Conservation (phyloP, 2,329 filamentous ascomycete genomes). For the Xylariaceae sp. region DNA sequence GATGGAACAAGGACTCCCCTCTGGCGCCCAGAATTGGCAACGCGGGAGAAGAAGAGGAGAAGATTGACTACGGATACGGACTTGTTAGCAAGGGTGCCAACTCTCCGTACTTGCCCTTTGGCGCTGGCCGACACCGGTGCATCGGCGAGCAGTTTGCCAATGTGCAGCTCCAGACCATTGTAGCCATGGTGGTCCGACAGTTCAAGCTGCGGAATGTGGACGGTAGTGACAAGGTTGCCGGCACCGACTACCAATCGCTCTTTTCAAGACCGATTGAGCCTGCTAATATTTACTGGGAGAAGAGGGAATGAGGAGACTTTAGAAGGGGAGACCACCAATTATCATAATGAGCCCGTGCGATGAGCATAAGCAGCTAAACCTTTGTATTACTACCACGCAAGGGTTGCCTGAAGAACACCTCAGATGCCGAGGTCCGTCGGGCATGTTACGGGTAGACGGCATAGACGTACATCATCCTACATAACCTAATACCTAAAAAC, state of each 20-base stretch:
- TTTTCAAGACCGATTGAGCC: constrained; percentile 70
- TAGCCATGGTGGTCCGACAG: constrained; percentile 66
- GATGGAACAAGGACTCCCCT: constrained; percentile 68
- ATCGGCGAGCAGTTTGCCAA: constrained; percentile 98
- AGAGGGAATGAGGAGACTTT: constrained; percentile 40
- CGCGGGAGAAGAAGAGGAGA: constrained; percentile 57
- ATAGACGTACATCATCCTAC: constrained; percentile 14
- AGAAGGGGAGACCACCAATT: constrained; percentile 7
- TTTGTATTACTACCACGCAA: constrained; percentile 4
- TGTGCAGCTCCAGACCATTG: constrained; percentile 81
- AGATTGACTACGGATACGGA: constrained; percentile 90
- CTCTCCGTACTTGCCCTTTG: constrained; percentile 90
- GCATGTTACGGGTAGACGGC: constrained; percentile 13
- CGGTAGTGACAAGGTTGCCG: constrained; percentile 63
- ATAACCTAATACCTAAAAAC: constrained; percentile 7
- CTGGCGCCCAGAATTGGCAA: constrained; percentile 44
- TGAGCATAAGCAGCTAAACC: constrained; percentile 4
- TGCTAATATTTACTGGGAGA: constrained; percentile 71
- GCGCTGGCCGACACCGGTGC: constrained; percentile 86
- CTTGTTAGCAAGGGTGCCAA: constrained; percentile 84
- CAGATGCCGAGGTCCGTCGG: neutral
- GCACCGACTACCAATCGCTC: constrained; percentile 62
- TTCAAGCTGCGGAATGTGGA: constrained; percentile 76
- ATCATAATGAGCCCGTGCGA: constrained; percentile 17
- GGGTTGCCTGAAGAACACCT: constrained; percentile 4